Base-by-base conservation (phyloP, 177 flowering plant genomes). In the Telopea speciosissima region DNA sequence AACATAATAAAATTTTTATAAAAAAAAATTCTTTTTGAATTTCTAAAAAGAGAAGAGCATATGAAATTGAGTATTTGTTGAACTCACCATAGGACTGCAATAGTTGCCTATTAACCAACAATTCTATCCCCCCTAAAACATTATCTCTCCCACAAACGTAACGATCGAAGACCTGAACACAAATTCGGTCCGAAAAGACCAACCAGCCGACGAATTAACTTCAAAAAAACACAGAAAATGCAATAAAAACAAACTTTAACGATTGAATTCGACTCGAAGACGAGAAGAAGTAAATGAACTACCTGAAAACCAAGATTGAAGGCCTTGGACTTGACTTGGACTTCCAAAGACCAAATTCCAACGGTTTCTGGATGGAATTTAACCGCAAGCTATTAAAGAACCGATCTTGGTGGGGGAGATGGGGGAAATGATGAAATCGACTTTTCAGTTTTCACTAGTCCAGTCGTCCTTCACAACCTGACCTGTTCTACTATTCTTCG, bases 61-160 rank as follows among this genome's bases (percentile, higher is more conserved):
- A 16, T 33, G 8, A 62, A 3, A 65, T 31, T 23, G 4, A 45
- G 22, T 12, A 24, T 12, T 21, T 7, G 24, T 8, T 45, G 13
- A 63, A 71, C 73, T 64, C 68, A 71, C 73, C 73, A 71, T 65
- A 64, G 42, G 62, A 52, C 62, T 64, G 63, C 23, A 49, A n/a
- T n/a, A n/a, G n/a, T n/a, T n/a, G n/a, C n/a, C n/a, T n/a, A n/a
- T n/a, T n/a, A n/a, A n/a, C n/a, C n/a, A n/a, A n/a, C n/a, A n/a
- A n/a, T n/a, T n/a, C n/a, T n/a, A n/a, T n/a, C n/a, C n/a, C n/a
- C n/a, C n/a, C n/a, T n/a, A n/a, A n/a, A n/a, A n/a, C n/a, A n/a
- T n/a, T n/a, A n/a, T n/a, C n/a, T n/a, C n/a, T n/a, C n/a, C 49
- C 49, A 70, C 31, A 24, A 25, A 22, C 26, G 5, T 9, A 9